Evolutionary conservation across 2,329 filamentous ascomycete species (phyloP), one percentile per base, ranked within the genome.

Genomic region (Tolypocladium ovalisporum): DNA sequence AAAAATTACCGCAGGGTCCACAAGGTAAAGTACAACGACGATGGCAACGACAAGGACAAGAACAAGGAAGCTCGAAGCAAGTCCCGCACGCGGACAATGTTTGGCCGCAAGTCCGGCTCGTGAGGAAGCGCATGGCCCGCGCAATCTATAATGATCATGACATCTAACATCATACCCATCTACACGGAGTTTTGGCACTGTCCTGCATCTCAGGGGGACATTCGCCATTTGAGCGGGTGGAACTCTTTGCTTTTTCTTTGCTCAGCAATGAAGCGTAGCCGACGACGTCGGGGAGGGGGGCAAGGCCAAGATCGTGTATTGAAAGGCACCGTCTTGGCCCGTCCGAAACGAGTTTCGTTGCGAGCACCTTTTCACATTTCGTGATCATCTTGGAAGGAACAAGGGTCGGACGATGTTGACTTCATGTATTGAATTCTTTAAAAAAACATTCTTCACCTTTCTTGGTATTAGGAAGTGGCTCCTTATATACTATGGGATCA

Each of bases 11-110:
- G 53, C 36, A 96, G 91, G 92, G 97, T 97, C 65, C 92, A 97
- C 78, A 97, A 97, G 72, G 76, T 90, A 58, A 97, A 97, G 69
- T 97, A 97, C 70, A 84, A 87, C 59, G 88, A 90, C 32, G 83
- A 87, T 40, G 77, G 72, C 55, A 67, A 72, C 36, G 70, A 68
- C 58, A 71, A 71, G 59, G 78, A 73, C 62, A 77, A 76, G 61
- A 79, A 70, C 44, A 70, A 79, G 54, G 89, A 89, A 69, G 67
- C 78, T 44, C 82, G 87, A 60, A 89, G 87, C 73, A 93, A 92
- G 74, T 90, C 88, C 34, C 84, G 86, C 61, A 85, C 87, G 54
- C 80, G 89, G 64, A 84, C 82, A 60, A 86, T 93, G 65, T 93
- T 93, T 71, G 80, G 85, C 61, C 65, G 70, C 52, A 77, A 75